Percentiles rank a stretch among this genome's conserved stretches.
These are phyloP conservation scores for Elongisporangium anandrum DNA, from an alignment of 352 stramenopile genomes.

Conservation along the genomic window DNA sequence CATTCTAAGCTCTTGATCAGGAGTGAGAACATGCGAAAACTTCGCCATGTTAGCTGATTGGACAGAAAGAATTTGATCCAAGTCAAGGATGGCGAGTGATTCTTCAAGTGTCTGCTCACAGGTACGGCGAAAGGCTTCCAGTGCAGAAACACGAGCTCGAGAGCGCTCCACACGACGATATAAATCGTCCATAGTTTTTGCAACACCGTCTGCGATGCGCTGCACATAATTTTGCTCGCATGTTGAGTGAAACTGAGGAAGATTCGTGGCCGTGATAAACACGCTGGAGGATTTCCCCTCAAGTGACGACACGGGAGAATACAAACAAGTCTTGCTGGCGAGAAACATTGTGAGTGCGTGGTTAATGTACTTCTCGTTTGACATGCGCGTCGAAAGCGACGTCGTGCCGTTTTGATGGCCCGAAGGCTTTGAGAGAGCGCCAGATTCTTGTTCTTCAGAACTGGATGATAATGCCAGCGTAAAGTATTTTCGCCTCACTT, in stretches of 20 bases:
- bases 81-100: neutral
- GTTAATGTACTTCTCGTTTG: constrained; percentile 42
- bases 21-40: constrained; percentile 7
- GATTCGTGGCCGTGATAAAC: constrained; percentile 32
- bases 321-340: constrained; percentile 21
- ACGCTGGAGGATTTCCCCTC: constrained; percentile 13
- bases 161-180: constrained; percentile 38
- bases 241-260: constrained; percentile 32
- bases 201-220: constrained; percentile 28
- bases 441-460: neutral
- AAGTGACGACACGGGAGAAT: constrained; percentile 25
- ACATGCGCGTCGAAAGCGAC: constrained; percentile 7
- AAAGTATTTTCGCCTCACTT: neutral
- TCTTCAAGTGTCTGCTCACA: constrained; percentile 20
- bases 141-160: constrained; percentile 19
- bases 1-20: constrained; percentile 33
- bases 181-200: constrained; percentile 24
- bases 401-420: neutral
- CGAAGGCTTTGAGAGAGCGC: neutral
- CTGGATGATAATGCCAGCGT: neutral
- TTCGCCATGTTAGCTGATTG: neutral
- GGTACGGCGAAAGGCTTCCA: constrained; percentile 18
- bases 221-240: constrained; percentile 56
- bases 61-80: neutral
- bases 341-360: constrained; percentile 37